Evolutionary conservation across 768 basidiomycete genomes (phyloP), one percentile per base, ranked within the genome.

Genomic region (Tephrocybe sp.): DNA sequence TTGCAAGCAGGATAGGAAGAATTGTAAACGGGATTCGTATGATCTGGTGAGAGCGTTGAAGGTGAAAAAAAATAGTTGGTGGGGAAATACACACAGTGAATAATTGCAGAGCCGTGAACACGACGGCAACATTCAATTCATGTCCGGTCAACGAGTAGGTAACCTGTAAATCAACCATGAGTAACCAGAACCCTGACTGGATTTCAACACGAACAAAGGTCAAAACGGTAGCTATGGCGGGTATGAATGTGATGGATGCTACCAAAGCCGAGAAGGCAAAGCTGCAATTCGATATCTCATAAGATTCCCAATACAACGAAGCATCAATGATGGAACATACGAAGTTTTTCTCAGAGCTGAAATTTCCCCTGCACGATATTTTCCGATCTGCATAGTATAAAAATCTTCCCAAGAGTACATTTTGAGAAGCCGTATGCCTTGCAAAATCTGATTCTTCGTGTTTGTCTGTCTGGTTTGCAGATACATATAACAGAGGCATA

Each of bases 341-440:
- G 71, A 71, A 17, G 65, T 58, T 56, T 61, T 69, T 49, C 65
- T 60, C 16, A 79, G 63, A 16, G 74, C 67, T 4, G 58, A 55
- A 32, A 77, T 68, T 53, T 79, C 78, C 35, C 65, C 59, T 30
- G 57, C 59, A 17, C 79, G 63, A 46, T 78, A 60, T 1, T 59
- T 61, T 23, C 68, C 68, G 22, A 80, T 74, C 45, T 73, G 69
- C 19, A 70, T 59, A 1, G 65, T 62, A 56, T 80, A 83, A 52
- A 80, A 80, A 11, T 53, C 49, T 59, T 83, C 83, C 77, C 81
- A 85, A 0, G 79, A 79, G 59, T 82, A 85, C 23, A 76, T 67
- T 64, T 87, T 87, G 58, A 87, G 73, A 4, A 85, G 71, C 3
- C 85, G 75, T 49, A 87, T 84, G 36, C 82, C 82, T 63, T 84